These are phyloP conservation scores for Rhizopogon salebrosus DNA, from an alignment of 768 basidiomycete genomes.

Conservation along the genomic window DNA sequence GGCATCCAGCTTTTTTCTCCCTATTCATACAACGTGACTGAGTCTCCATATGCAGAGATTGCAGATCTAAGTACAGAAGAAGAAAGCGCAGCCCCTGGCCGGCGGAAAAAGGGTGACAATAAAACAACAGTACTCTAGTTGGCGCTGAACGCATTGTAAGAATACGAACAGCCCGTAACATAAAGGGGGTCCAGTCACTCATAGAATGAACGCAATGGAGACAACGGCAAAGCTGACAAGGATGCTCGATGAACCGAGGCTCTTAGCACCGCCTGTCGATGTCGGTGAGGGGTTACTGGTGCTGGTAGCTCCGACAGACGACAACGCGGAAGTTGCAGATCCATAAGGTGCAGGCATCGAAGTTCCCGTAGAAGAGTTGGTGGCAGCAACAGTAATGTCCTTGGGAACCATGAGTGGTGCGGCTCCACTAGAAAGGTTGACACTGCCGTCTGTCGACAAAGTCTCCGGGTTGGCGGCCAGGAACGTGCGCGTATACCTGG, in stretches of 20 bases:
- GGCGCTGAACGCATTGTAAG: not conserved
- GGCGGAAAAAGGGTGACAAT: not conserved
- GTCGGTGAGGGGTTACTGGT: constrained; percentile 3
- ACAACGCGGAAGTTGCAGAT: constrained; percentile 11
- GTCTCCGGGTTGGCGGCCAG: constrained; percentile 48
- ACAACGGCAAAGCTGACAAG: constrained; percentile 47
- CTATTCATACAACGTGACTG: not conserved
- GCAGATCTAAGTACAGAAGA: not conserved
- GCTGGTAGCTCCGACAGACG: constrained; percentile 15
- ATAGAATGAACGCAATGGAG: constrained; percentile 38
- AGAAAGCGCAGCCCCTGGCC: not conserved
- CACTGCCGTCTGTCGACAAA: constrained; percentile 42
- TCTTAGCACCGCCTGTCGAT: constrained; percentile 38
- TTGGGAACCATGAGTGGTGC: constrained; percentile 56
- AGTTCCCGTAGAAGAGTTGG: constrained; percentile 23
- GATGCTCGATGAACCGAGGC: constrained; percentile 42
- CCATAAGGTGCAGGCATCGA: constrained; percentile 21
- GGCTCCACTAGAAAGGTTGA: constrained; percentile 41
- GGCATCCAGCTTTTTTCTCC: not conserved
- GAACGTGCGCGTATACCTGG: constrained; percentile 36
- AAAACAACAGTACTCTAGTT: not conserved
- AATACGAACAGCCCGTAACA: not conserved
- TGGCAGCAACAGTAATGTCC: constrained; percentile 45
- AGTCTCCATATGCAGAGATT: not conserved
- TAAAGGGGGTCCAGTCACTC: constrained; percentile 12